Conservation (phyloP, 2,329 filamentous ascomycete genomes). For the Pestalotiopsis sp. region DNA sequence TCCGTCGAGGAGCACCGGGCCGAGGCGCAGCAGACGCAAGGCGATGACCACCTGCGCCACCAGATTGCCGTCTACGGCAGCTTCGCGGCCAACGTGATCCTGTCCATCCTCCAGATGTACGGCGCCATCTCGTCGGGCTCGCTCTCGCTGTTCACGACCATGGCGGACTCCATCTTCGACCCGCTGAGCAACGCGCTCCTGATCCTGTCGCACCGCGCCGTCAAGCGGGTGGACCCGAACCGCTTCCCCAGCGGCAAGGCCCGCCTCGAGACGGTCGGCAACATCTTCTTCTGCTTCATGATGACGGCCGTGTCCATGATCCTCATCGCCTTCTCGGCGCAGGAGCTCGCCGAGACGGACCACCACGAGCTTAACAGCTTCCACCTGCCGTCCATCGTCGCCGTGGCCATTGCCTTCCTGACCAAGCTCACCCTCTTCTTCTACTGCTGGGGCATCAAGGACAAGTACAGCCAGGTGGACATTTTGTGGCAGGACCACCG, state of each 20-base stretch:
- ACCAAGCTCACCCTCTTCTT: conserved; percentile 85
- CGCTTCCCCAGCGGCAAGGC: conserved; percentile 93
- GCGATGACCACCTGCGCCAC: conserved; percentile 79
- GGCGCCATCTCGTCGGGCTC: conserved; percentile 85
- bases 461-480: conserved; percentile 88
- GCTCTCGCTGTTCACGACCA: conserved; percentile 95
- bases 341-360: conserved; percentile 61
- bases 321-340: conserved; percentile 84
- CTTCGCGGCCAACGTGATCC: conserved; percentile 78
- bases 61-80: conserved; percentile 68
- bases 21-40: conserved; percentile 78
- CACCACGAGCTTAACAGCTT: conserved; percentile 61
- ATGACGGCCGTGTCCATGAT: conserved; percentile 94
- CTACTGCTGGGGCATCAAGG: conserved; percentile 89
- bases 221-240: conserved; percentile 81
- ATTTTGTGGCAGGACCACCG: conserved; percentile 97
- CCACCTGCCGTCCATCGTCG: conserved; percentile 81
- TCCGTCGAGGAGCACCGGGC: conserved; percentile 88
- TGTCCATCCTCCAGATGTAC: conserved; percentile 84
- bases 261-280: conserved; percentile 91
- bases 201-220: conserved; percentile 84
- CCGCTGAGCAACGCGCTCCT: conserved; percentile 87
- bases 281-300: conserved; percentile 94
- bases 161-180: conserved; percentile 95
- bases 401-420: conserved; percentile 79